These are phyloP conservation scores for Barbarea vulgaris DNA, from an alignment of 345 rosid species.

Conservation along the genomic window DNA sequence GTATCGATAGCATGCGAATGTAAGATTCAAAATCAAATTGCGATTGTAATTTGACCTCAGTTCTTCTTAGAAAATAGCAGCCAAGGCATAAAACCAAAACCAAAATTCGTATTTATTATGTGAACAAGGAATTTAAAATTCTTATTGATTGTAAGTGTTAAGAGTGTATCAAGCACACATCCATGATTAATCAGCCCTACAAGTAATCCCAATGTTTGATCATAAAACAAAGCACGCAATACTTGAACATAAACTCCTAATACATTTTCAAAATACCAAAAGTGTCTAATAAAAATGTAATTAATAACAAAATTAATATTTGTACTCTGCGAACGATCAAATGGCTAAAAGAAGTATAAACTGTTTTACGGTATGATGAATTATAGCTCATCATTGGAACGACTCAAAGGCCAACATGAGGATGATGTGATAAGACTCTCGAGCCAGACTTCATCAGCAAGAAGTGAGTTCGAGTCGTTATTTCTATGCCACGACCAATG, in stretches of 20 bases:
- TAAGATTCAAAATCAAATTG: too few relatives aligned
- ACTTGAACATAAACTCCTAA: constrained; percentile 15
- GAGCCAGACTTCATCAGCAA: constrained; percentile 62
- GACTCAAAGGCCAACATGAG: constrained; percentile 43
- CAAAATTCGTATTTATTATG: too few relatives aligned
- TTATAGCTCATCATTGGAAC: constrained; percentile 30
- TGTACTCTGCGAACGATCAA: neutral
- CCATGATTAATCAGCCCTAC: neutral
- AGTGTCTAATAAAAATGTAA: neutral
- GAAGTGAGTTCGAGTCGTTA: constrained; percentile 47
- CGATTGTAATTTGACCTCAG: too few relatives aligned
- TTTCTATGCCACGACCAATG: constrained; percentile 83
- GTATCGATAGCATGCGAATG: too few relatives aligned
- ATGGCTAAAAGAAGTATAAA: neutral
- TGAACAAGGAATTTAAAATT: neutral
- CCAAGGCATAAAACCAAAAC: too few relatives aligned
- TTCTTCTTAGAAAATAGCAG: too few relatives aligned
- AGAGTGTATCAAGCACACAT: neutral
- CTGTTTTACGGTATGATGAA: neutral
- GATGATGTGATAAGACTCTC: constrained; percentile 53
- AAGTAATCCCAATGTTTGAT: neutral
- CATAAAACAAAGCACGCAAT: constrained; percentile 4
- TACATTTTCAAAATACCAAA: neutral
- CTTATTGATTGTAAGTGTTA: neutral
- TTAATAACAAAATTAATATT: neutral